phyloP scores from a whole-genome alignment of 1,139 yeast genomes.

The Pichia norvegensis region DNA sequence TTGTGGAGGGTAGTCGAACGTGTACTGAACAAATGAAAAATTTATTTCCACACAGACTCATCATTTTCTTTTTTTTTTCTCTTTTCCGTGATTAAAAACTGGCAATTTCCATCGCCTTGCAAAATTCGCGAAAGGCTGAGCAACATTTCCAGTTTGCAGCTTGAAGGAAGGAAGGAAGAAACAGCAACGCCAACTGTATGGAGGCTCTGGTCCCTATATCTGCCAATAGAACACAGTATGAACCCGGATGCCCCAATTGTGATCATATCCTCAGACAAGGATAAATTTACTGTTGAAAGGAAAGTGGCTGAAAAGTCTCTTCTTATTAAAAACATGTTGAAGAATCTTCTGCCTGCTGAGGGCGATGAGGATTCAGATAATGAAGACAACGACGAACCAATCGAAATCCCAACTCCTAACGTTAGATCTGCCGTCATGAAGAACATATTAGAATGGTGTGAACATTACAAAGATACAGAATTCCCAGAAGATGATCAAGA shows the following conservation, averaged over 20 bases:
- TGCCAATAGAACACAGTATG: constrained; percentile 8
- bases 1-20: background rate
- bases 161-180: background rate
- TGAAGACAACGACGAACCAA: constrained; percentile 44
- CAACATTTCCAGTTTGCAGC: too few relatives aligned
- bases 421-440: constrained; percentile 81
- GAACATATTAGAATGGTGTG: constrained; percentile 95
- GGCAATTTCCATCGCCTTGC: constrained; percentile 6
- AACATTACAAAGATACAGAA: constrained; percentile 81
- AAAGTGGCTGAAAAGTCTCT: constrained; percentile 87
- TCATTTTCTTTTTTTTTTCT: constrained; percentile 1
- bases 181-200: too few relatives aligned
- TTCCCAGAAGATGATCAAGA: constrained; percentile 68
- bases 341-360: constrained; percentile 62
- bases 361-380: constrained; percentile 39
- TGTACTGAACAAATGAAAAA: background rate
- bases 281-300: constrained; percentile 64
- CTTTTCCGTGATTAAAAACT: background rate
- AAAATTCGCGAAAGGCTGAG: background rate
- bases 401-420: constrained; percentile 87
- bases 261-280: constrained; percentile 66
- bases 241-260: constrained; percentile 38
- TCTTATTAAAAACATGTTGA: constrained; percentile 83
- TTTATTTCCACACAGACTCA: background rate
- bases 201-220: background rate